Percentiles rank a stretch among this genome's conserved stretches.
Evolutionary conservation across 208 protist species (phyloP).

Genomic region (Sergeia podlipaevii): DNA sequence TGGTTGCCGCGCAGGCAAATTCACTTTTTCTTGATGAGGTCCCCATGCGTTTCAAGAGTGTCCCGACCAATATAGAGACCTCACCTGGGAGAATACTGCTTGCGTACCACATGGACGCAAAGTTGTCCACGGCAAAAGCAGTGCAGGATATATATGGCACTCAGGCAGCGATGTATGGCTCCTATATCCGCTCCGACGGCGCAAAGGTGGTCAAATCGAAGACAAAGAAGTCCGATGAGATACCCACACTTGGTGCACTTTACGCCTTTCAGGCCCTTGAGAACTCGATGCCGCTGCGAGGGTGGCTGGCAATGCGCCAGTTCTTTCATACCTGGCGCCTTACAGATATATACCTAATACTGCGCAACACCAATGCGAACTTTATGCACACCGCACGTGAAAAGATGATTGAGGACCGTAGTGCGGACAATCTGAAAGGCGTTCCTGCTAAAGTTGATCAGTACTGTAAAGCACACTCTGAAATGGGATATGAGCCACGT

Average conservation of each 20-base stretch:
- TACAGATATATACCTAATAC: slow-evolving; percentile 14
- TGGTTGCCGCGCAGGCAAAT: background rate
- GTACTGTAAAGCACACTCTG: too few species aligned
- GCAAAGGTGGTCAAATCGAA: slow-evolving; percentile 3
- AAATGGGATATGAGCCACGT: too few species aligned
- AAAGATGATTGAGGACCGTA: background rate
- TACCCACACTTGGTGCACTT: slow-evolving; percentile 14
- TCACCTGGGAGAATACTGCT: slow-evolving; percentile 2
- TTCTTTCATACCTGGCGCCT: slow-evolving; percentile 23
- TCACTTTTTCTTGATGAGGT: too few species aligned
- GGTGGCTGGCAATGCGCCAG: slow-evolving; percentile 6
- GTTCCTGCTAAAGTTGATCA: background rate
- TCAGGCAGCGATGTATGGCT: background rate
- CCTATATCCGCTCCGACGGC: slow-evolving; percentile 10
- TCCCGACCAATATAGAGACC: background rate
- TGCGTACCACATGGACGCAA: slow-evolving; percentile 13
- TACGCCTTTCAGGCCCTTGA: slow-evolving; percentile 29
- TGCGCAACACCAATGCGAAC: slow-evolving; percentile 5
- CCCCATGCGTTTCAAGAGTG: background rate
- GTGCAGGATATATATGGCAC: slow-evolving; percentile 13
- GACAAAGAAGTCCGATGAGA: background rate
- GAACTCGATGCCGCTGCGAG: slow-evolving; percentile 10
- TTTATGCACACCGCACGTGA: too few species aligned
- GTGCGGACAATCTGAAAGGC: background rate
- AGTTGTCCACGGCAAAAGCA: slow-evolving; percentile 18